Percentiles rank a stretch among this genome's conserved stretches.
Evolutionary conservation across 2,329 filamentous ascomycete genomes (phyloP).

Genomic region (Penicillium sp.): DNA sequence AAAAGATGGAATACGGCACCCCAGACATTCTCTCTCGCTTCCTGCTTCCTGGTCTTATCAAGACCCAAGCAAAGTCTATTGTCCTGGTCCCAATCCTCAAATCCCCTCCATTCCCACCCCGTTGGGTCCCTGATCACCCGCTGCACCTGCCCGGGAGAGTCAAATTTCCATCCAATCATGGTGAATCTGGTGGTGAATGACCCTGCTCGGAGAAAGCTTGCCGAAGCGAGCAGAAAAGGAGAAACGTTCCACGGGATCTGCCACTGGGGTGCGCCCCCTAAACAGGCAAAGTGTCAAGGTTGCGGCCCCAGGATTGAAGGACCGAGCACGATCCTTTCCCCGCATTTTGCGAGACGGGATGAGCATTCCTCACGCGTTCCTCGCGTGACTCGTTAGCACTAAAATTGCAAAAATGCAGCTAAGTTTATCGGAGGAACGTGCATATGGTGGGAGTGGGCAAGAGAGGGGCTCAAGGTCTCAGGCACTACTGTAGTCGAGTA

Average conservation of each 20-base stretch:
- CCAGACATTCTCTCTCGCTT: neutral
- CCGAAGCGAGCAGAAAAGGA: neutral
- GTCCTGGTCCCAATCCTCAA: neutral
- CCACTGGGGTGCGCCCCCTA: neutral
- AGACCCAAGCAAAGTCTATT: neutral
- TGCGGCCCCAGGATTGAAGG: constrained; percentile 1
- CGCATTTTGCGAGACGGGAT: constrained; percentile 18
- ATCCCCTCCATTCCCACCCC: neutral
- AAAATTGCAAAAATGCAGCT: constrained; percentile 1
- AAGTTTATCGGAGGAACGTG: constrained; percentile 19
- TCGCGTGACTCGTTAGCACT: constrained; percentile 18
- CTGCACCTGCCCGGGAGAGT: neutral
- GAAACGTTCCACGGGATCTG: constrained; percentile 8
- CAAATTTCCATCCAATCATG: constrained; percentile 2
- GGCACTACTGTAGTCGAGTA: too few relatives aligned
- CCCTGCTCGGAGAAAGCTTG: constrained; percentile 9
- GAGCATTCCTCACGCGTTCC: constrained; percentile 14
- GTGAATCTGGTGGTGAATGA: neutral
- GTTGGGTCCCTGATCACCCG: constrained; percentile 10
- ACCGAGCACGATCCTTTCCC: constrained; percentile 20
- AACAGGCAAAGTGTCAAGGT: neutral
- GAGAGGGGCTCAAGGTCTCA: neutral
- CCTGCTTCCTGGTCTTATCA: neutral
- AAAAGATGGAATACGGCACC: neutral
- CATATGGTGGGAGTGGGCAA: neutral